phyloP scores from a whole-genome alignment of 768 basidiomycete species.

The Pisolithus microcarpus region DNA sequence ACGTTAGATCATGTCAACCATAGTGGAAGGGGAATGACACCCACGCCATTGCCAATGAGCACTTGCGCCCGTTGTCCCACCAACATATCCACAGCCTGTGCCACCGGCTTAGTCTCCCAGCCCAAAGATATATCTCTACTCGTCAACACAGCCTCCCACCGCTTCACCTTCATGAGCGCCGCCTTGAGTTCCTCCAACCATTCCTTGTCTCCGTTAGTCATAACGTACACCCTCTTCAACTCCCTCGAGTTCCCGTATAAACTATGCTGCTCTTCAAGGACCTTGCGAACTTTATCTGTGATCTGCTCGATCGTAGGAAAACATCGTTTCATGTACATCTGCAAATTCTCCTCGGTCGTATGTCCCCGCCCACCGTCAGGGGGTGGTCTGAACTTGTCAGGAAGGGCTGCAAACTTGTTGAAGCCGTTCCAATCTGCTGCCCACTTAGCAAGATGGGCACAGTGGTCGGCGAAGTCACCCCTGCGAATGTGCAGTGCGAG shows the following conservation, averaged over 20 bases:
- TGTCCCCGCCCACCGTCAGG: slow-evolving; percentile 11
- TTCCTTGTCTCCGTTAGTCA: slow-evolving; percentile 52
- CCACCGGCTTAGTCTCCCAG: slow-evolving; percentile 50
- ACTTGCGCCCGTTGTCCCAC: slow-evolving; percentile 56
- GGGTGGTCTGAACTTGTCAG: slow-evolving; percentile 37
- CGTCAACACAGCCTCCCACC: slow-evolving; percentile 45
- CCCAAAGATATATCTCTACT: slow-evolving; percentile 48
- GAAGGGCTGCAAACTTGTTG: slow-evolving; percentile 46
- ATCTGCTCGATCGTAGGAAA: slow-evolving; percentile 47
- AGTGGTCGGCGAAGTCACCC: slow-evolving; percentile 49
- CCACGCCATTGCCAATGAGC: slow-evolving; percentile 65
- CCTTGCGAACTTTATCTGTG: slow-evolving; percentile 28
- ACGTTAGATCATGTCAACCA: too few relatives aligned
- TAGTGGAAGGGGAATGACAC: slow-evolving; percentile 17
- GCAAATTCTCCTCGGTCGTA: slow-evolving; percentile 23
- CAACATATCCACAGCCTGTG: slow-evolving; percentile 62
- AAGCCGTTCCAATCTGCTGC: slow-evolving; percentile 40
- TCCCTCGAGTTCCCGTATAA: slow-evolving; percentile 8
- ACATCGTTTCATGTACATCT: slow-evolving; percentile 41
- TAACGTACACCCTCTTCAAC: slow-evolving; percentile 48
- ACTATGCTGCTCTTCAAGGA: slow-evolving; percentile 19
- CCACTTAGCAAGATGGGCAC: slow-evolving; percentile 35
- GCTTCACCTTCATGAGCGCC: slow-evolving; percentile 30
- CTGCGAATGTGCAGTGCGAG: slow-evolving; percentile 52
- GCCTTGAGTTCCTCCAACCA: slow-evolving; percentile 44